These are phyloP conservation scores for Astraeus odoratus DNA, from an alignment of 768 basidiomycete genomes.

Conservation along the genomic window DNA sequence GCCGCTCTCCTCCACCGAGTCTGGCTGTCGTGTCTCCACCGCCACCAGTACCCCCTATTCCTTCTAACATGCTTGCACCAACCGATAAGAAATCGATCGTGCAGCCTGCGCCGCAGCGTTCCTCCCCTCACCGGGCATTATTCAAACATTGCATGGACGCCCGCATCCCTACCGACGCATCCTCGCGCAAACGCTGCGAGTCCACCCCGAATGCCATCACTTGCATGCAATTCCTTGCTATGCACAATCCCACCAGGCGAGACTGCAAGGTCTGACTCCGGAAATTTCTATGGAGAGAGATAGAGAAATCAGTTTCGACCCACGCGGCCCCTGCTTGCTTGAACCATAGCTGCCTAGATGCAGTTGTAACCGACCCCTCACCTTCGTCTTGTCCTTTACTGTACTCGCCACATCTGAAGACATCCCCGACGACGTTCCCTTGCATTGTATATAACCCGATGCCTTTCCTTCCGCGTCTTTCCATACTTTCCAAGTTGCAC, in stretches of 20 bases:
- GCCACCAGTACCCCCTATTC: conserved; percentile 54
- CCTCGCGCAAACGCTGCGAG: conserved; percentile 6
- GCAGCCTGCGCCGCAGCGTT: conserved; percentile 18
- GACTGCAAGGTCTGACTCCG: conserved; percentile 8
- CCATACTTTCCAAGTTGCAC: neutral
- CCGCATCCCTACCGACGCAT: conserved; percentile 2
- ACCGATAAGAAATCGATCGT: conserved; percentile 28
- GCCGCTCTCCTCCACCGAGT: conserved; percentile 47
- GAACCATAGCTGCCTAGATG: neutral
- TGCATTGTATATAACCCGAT: neutral
- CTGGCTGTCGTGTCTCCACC: conserved; percentile 36
- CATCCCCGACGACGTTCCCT: neutral
- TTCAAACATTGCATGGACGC: conserved; percentile 15
- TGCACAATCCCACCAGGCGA: conserved; percentile 29
- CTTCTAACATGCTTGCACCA: conserved; percentile 35
- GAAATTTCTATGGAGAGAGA: neutral
- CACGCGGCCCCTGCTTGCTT: neutral
- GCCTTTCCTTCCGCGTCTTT: neutral
- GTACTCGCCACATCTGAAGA: too few relatives aligned
- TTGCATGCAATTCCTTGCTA: conserved; percentile 43
- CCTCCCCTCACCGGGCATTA: conserved; percentile 16
- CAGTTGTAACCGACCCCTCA: conserved; percentile 6
- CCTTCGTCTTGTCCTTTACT: too few relatives aligned
- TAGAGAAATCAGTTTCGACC: neutral
- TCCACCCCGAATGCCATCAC: conserved; percentile 33